Conservation (phyloP, 2,329 filamentous ascomycete genomes). For the Claviceps arundinis region DNA sequence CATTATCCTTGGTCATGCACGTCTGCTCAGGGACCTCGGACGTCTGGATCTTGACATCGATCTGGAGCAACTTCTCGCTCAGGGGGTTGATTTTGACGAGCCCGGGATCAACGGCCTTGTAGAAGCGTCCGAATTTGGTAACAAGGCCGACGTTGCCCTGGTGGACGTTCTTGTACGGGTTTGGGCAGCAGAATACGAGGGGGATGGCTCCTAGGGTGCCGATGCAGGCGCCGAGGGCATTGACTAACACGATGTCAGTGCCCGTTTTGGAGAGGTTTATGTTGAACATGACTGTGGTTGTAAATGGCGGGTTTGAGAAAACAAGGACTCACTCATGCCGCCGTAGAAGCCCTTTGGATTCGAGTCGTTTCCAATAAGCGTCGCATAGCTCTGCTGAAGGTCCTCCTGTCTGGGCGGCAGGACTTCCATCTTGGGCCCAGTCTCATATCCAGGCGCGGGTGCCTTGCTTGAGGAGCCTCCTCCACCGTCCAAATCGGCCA, state of each 20-base stretch:
- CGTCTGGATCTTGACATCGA: slow-evolving; percentile 99
- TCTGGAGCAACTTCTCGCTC: slow-evolving; percentile 75
- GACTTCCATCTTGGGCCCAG: slow-evolving; percentile 50
- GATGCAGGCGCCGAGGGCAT: slow-evolving; percentile 57
- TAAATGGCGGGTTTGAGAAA: not conserved
- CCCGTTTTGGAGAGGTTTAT: not conserved
- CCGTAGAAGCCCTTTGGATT: slow-evolving; percentile 81
- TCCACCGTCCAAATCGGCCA: slow-evolving; percentile 14
- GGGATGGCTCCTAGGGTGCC: slow-evolving; percentile 78
- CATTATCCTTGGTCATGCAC: slow-evolving; percentile 99
- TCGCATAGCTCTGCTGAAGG: slow-evolving; percentile 70
- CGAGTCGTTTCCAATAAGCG: slow-evolving; percentile 48
- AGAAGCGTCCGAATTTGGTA: slow-evolving; percentile 90
- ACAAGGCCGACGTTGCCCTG: slow-evolving; percentile 94
- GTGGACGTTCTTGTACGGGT: slow-evolving; percentile 83
- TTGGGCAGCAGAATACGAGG: slow-evolving; percentile 84
- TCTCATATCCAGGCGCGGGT: slow-evolving; percentile 8
- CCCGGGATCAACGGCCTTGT: slow-evolving; percentile 90
- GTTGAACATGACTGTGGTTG: not conserved
- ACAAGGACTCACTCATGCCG: slow-evolving; percentile 52
- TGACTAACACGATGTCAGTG: slow-evolving; percentile 35
- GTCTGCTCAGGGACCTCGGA: slow-evolving; percentile 92
- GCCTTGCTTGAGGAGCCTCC: slow-evolving; percentile 19
- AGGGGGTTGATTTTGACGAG: slow-evolving; percentile 96
- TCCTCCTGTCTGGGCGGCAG: slow-evolving; percentile 73